Conservation (phyloP, 1,139 yeast genomes). For the Taphrina communis region DNA sequence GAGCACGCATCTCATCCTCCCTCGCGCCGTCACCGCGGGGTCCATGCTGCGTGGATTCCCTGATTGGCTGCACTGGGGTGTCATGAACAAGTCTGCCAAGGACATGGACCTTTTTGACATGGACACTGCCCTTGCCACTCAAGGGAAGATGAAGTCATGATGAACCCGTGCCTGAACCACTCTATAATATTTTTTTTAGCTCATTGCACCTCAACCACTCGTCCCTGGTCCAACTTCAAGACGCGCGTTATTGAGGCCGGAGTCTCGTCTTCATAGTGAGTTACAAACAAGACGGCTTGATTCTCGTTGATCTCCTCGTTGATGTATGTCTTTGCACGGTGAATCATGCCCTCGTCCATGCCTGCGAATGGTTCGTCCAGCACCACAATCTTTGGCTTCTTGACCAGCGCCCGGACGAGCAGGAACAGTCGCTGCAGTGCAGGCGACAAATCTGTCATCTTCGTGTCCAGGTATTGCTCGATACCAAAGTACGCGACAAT, state of each 20-base stretch:
- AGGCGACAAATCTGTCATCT: conserved; percentile 64
- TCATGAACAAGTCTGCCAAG: conserved; percentile 19
- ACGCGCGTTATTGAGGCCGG: conserved; percentile 56
- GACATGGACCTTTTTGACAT: conserved; percentile 31
- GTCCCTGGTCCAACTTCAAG: conserved; percentile 44
- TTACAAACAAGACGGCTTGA: conserved; percentile 59
- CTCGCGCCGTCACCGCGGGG: conserved; percentile 34
- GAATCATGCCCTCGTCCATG: conserved; percentile 73
- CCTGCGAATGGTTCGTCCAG: conserved; percentile 94
- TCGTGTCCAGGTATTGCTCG: conserved; percentile 47
- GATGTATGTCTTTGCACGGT: conserved; percentile 69
- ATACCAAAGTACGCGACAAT: conserved; percentile 48
- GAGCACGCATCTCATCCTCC: conserved; percentile 28
- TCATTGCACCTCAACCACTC: conserved; percentile 13
- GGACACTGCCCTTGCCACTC: conserved; percentile 9
- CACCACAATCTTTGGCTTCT: conserved; percentile 75
- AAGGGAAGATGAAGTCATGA: conserved; percentile 1
- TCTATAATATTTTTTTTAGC: neutral
- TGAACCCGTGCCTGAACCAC: neutral
- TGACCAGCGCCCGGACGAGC: conserved; percentile 75
- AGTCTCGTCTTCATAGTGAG: conserved; percentile 72
- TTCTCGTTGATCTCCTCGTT: conserved; percentile 63
- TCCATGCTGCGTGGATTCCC: conserved; percentile 28
- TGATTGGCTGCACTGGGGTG: conserved; percentile 31
- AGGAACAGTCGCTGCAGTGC: conserved; percentile 81